phyloP scores from a whole-genome alignment of 2,329 filamentous ascomycete genomes.

The Ophiostoma triangulosporum region DNA sequence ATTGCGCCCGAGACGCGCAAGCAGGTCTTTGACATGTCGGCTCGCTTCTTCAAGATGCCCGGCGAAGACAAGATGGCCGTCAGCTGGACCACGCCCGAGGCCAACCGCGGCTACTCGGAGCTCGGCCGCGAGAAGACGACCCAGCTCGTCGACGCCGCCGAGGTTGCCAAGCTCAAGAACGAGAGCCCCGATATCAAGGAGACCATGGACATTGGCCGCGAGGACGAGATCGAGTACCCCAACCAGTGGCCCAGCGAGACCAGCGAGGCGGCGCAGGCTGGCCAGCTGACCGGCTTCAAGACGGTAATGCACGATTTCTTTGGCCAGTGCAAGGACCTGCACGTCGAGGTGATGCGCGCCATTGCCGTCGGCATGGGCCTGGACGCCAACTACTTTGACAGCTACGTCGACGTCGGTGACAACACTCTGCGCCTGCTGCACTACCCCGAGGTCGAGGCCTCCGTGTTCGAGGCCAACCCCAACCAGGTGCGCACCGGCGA shows the following conservation, averaged over 20 bases:
- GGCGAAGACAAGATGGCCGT: conserved; percentile 49
- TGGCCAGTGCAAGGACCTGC: conserved; percentile 57
- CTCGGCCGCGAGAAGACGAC: conserved; percentile 60
- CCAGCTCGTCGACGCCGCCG: conserved; percentile 35
- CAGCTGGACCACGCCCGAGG: conserved; percentile 56
- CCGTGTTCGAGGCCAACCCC: conserved; percentile 52
- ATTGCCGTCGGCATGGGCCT: conserved; percentile 73
- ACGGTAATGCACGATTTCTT: conserved; percentile 64
- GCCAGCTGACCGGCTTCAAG: conserved; percentile 48
- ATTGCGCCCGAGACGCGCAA: conserved; percentile 47
- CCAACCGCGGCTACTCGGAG: conserved; percentile 61
- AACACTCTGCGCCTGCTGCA: conserved; percentile 64
- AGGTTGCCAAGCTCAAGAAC: conserved; percentile 44
- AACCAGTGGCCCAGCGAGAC: conserved; percentile 63
- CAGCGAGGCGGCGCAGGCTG: conserved; percentile 25
- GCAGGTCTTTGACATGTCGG: conserved; percentile 52
- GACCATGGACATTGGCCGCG: conserved; percentile 50
- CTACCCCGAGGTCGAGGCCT: conserved; percentile 55
- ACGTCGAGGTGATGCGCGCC: conserved; percentile 68
- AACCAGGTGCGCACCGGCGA: conserved; percentile 64
- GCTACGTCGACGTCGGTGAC: conserved; percentile 54
- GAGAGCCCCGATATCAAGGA: conserved; percentile 51
- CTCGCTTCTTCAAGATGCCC: conserved; percentile 56
- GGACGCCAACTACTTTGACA: conserved; percentile 60
- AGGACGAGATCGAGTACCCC: conserved; percentile 43